Percentiles rank a stretch among this genome's conserved stretches.
Conservation (phyloP, 768 basidiomycete genomes). For the Lentinula aciculospora region DNA sequence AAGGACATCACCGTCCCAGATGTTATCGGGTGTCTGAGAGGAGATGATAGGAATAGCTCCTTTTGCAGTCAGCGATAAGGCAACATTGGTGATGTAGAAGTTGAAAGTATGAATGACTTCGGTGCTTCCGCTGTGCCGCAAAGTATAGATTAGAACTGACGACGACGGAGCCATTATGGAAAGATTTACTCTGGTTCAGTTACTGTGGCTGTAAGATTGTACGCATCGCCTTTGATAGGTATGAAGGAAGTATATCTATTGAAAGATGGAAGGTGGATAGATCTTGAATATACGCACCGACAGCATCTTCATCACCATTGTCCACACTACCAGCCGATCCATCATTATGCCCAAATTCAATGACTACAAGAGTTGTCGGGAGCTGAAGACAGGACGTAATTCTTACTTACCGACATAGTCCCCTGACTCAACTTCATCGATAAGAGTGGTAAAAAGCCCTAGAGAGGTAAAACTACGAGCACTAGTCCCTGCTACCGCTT, state of each 20-base stretch:
- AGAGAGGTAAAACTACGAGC: conserved; percentile 43
- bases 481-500: conserved; percentile 39
- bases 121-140: conserved; percentile 27
- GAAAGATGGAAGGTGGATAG: too few species aligned
- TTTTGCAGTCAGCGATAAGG: conserved; percentile 34
- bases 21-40: conserved; percentile 42
- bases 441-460: conserved; percentile 36
- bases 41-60: conserved; percentile 43
- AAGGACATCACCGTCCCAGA: conserved; percentile 30
- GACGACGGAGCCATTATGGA: background rate
- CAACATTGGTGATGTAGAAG: conserved; percentile 39
- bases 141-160: background rate
- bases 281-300: conserved; percentile 16
- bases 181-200: conserved; percentile 24
- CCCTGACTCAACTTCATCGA: conserved; percentile 30
- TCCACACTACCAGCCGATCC: conserved; percentile 19
- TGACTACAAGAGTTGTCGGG: conserved; percentile 7
- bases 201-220: conserved; percentile 29
- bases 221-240: conserved; percentile 19
- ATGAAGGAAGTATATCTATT: background rate
- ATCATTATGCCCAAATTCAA: conserved; percentile 25
- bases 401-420: conserved; percentile 30
- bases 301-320: conserved; percentile 35
- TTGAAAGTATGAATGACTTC: conserved; percentile 39
- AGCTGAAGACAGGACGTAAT: background rate